A percentile compares a stretch with the other conserved stretches of the same genome.
These are phyloP conservation scores for Cyclotella sp. DNA, from an alignment of 108 stramenopile genomes.

Conservation along the genomic window DNA sequence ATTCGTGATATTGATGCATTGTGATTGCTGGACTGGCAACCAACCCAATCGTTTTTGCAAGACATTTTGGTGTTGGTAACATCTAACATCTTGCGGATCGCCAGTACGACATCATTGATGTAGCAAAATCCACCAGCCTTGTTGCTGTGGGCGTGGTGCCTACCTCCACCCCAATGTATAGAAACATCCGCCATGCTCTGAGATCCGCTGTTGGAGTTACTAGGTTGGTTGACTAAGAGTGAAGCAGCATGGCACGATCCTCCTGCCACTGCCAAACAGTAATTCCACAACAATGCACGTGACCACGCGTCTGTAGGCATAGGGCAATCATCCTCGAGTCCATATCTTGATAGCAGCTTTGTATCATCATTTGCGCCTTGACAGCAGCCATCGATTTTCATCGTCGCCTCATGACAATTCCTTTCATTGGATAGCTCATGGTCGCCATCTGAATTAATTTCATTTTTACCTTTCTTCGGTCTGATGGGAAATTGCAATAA, in stretches of 20 bases:
- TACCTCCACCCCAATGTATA: conserved; percentile 88
- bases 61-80: neutral
- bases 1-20: conserved; percentile 58
- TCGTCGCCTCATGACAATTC: neutral
- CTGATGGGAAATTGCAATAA: conserved; percentile 33
- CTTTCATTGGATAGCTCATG: neutral
- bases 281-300: conserved; percentile 44
- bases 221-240: conserved; percentile 24
- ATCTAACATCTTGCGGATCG: conserved; percentile 68
- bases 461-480: neutral
- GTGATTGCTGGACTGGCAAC: neutral
- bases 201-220: conserved; percentile 6
- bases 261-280: conserved; percentile 47
- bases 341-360: conserved; percentile 18
- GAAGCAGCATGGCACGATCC: conserved; percentile 56
- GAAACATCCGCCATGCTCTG: conserved; percentile 56
- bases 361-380: neutral
- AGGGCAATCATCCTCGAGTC: conserved; percentile 61
- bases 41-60: neutral
- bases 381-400: conserved; percentile 4
- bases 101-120: conserved; percentile 87
- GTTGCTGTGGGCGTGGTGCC: conserved; percentile 81
- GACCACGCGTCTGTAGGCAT: conserved; percentile 32
- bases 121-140: conserved; percentile 86
- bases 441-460: neutral